These are phyloP conservation scores for Lathyrus tuberosus DNA, from an alignment of 306 rosid genomes.

Conservation along the genomic window DNA sequence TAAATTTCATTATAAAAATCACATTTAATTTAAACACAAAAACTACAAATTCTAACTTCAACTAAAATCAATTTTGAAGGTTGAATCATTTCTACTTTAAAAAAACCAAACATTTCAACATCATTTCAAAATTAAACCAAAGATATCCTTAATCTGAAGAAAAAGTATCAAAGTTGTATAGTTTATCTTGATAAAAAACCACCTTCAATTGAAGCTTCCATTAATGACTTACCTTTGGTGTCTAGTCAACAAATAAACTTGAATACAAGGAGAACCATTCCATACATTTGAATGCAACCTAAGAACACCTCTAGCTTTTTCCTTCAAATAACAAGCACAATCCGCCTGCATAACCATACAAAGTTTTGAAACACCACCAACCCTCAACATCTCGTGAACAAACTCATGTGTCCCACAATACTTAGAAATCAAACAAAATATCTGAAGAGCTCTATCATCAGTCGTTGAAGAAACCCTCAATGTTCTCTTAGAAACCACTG, in stretches of 20 bases:
- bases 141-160: neutral
- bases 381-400: constrained; percentile 71
- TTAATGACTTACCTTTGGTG: constrained; percentile 46
- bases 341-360: constrained; percentile 79
- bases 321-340: constrained; percentile 59
- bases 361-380: constrained; percentile 81
- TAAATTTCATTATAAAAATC: no score
- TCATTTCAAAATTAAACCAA: no score
- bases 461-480: constrained; percentile 69
- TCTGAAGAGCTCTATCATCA: constrained; percentile 54
- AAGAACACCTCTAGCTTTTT: constrained; percentile 60
- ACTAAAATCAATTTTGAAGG: no score
- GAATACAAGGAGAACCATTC: constrained; percentile 74
- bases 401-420: constrained; percentile 50
- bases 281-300: constrained; percentile 65
- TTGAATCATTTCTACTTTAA: no score
- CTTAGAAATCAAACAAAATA: constrained; percentile 51
- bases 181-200: no score
- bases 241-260: constrained; percentile 61
- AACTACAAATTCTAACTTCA: no score
- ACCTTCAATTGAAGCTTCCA: neutral
- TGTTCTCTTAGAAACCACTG: constrained; percentile 63
- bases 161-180: no score
- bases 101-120: no score
- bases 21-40: no score